Base-by-base conservation (phyloP, 1,284 basidiomycete genomes). In the Apiotrichum mycotoxinovorans region DNA sequence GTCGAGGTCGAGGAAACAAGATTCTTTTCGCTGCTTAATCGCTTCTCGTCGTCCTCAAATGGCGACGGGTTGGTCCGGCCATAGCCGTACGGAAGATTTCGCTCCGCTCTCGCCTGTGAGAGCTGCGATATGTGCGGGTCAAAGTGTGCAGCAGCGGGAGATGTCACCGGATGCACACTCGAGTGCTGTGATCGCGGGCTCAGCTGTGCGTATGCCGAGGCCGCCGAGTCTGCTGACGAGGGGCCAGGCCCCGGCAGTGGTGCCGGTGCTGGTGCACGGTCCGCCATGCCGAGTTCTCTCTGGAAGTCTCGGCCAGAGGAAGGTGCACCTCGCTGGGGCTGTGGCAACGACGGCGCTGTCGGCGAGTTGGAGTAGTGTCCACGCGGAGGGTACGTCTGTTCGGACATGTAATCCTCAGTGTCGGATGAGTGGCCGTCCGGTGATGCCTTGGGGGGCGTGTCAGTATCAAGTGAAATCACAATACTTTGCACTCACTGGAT, bases 401-500 rank as follows among this genome's bases (percentile, higher is more conserved):
- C 23, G 26, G 52, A 44, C 2, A 47, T 37, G 37, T 47, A 54
- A 15, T 47, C 27, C 2, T 41, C 37, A 4, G 26, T 30, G 49
- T 54, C 44, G 11, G 52, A 41, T 15, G 37, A 9, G 15, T 44
- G 25, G 14, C 37, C 52, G 44, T 54, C 52, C 10, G 52, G 52
- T 17, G 52, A 54, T n/a, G 34, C 43, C 52, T 54, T 35, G 1
- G 7, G 33, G 22, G 34, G 14, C 7, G 26, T 37, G 27, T 17
- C 50, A 51, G 38, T 14, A 8, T n/a, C 37, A 5, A 22, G 20
- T 15, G 30, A 14, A 34, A 30, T 10, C 10, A 20, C 12, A 34
- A n/a, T 11, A 15, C 20, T 22, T 7, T 17, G 2, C 15, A 54
- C 52, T 37, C 35, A 54, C 52, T 12, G 52, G 52, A 14, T 47